Conservation (phyloP, 768 basidiomycete genomes). For the Mycena alexandri region DNA sequence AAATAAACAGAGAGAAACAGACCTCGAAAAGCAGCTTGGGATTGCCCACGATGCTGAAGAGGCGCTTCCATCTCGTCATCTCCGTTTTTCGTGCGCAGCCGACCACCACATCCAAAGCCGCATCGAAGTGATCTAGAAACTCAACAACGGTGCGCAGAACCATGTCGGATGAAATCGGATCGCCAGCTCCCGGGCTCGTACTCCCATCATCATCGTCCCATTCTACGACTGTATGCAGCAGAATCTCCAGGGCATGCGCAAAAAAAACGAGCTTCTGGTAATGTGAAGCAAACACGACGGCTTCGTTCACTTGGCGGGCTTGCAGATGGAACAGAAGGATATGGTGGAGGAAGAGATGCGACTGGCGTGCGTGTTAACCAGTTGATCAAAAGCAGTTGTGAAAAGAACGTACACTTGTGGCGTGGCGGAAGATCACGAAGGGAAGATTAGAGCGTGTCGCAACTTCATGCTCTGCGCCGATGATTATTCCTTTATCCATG, state of each 20-base stretch:
- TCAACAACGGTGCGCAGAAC: slow-evolving; percentile 81
- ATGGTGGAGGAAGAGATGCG: slow-evolving; percentile 94
- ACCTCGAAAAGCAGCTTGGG: slow-evolving; percentile 95
- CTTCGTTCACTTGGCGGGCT: slow-evolving; percentile 73
- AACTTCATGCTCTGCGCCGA: slow-evolving; percentile 93
- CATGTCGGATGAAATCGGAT: slow-evolving; percentile 47
- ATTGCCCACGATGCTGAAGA: slow-evolving; percentile 92
- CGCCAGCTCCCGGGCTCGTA: slow-evolving; percentile 40
- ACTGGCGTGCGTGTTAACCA: slow-evolving; percentile 57
- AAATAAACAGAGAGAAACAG: background rate
- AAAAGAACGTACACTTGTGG: slow-evolving; percentile 78
- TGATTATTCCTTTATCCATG: slow-evolving; percentile 99
- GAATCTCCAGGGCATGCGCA: slow-evolving; percentile 92
- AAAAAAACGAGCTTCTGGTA: slow-evolving; percentile 94
- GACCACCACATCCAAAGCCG: slow-evolving; percentile 91
- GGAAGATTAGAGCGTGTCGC: slow-evolving; percentile 80
- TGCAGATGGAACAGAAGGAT: slow-evolving; percentile 87
- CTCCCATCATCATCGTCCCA: slow-evolving; percentile 66
- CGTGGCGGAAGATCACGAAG: slow-evolving; percentile 92
- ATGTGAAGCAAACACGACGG: slow-evolving; percentile 86
- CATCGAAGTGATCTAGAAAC: slow-evolving; percentile 96
- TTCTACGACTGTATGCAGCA: slow-evolving; percentile 94
- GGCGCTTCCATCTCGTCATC: slow-evolving; percentile 86
- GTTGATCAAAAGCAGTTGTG: background rate
- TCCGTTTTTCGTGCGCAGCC: slow-evolving; percentile 98